A percentile compares a stretch with the other conserved stretches of the same genome.
phyloP scores from a whole-genome alignment of 129 eudicot species.

The Artemisia annua region DNA sequence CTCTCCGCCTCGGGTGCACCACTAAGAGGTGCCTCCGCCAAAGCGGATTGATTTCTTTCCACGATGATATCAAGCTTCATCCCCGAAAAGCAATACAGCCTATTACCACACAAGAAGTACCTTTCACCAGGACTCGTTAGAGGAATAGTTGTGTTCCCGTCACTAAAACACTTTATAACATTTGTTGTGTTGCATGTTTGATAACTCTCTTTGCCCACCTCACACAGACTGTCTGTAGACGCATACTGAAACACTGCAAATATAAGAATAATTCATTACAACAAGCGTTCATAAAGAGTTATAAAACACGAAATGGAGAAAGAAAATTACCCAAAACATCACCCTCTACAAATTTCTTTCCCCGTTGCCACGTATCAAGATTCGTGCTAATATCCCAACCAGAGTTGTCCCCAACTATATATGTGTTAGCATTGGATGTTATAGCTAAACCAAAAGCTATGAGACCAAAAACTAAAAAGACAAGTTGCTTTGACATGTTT shows the following conservation, averaged over 20 bases:
- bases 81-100: slow-evolving; percentile 63
- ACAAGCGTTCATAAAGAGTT: neutral
- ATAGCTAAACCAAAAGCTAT: slow-evolving; percentile 35
- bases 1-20: slow-evolving; percentile 46
- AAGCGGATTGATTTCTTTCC: slow-evolving; percentile 30
- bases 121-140: slow-evolving; percentile 55
- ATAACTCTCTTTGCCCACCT: slow-evolving; percentile 54
- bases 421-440: slow-evolving; percentile 59
- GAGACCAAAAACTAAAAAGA: slow-evolving; percentile 25
- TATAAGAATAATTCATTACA: neutral
- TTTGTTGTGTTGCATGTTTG: slow-evolving; percentile 59
- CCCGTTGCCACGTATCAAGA: slow-evolving; percentile 62
- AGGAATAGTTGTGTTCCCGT: slow-evolving; percentile 62
- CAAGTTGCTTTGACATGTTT: slow-evolving; percentile 38
- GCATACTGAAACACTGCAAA: slow-evolving; percentile 71
- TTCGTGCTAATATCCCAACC: slow-evolving; percentile 96
- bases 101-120: slow-evolving; percentile 62
- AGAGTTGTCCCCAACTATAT: slow-evolving; percentile 76
- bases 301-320: neutral
- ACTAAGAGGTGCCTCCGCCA: slow-evolving; percentile 40
- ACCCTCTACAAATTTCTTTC: slow-evolving; percentile 64
- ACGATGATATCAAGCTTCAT: slow-evolving; percentile 72
- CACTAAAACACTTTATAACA: slow-evolving; percentile 51
- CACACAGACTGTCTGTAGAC: slow-evolving; percentile 50
- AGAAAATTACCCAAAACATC: slow-evolving; percentile 59